Base-by-base conservation (phyloP, 139 green algal genomes). In the Chlorella sp. region DNA sequence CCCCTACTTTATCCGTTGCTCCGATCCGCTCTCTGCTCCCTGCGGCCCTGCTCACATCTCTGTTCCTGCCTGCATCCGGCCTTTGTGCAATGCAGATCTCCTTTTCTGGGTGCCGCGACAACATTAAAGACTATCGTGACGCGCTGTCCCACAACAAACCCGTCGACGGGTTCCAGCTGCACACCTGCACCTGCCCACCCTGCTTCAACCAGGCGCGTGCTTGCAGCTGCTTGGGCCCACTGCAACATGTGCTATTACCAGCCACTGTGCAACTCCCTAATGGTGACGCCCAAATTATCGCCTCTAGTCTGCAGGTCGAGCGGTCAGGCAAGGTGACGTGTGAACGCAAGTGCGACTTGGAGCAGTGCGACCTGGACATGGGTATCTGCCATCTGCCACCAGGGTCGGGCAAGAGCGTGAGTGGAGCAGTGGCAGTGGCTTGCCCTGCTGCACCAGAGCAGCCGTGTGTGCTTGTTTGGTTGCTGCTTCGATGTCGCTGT, bases 41-140 rank as follows among this genome's bases (percentile, higher is more conserved):
- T n/a, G n/a, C n/a, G n/a, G n/a, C n/a, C n/a, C n/a, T n/a, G n/a
- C n/a, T n/a, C n/a, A n/a, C n/a, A n/a, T n/a, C n/a, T n/a, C n/a
- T n/a, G n/a, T n/a, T n/a, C n/a, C n/a, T n/a, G n/a, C n/a, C n/a
- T n/a, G n/a, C n/a, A n/a, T n/a, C n/a, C n/a, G n/a, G n/a, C n/a
- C n/a, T n/a, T n/a, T n/a, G n/a, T n/a, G n/a, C n/a, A n/a, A n/a
- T n/a, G n/a, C n/a, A n/a, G n/a, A n/a, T n/a, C n/a, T n/a, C 62
- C n/a, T 87, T 85, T 68, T 46, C 31, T 58, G 83, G 79, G 8
- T 94, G 89, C 78, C 45, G 82, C 25, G 89, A 94, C 79, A 84
- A 75, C 63, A 55, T 94, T 1, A 25, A 48, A 0, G 53, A 75
- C 0, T 89, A 86, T 76, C n/a, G n/a, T n/a, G 71, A 74, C 31